These are phyloP conservation scores for Eucalyptus dawsonii DNA, from an alignment of 345 rosid species.

Conservation along the genomic window DNA sequence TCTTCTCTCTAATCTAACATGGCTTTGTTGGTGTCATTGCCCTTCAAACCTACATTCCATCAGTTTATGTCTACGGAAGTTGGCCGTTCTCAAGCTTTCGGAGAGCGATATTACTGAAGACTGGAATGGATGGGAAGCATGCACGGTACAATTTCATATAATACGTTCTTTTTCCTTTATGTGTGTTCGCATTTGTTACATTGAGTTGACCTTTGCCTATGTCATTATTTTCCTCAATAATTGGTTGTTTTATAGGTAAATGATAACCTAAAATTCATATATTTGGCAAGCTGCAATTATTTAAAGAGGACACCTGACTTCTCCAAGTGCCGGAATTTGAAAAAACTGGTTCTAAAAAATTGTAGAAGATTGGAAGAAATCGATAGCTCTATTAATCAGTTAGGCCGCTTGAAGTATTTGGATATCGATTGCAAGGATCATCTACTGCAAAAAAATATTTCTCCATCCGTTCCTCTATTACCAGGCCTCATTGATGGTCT, in stretches of 20 bases:
- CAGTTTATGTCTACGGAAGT: too few species aligned
- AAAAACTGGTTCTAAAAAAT: neutral
- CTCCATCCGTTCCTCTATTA: neutral
- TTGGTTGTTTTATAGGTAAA: neutral
- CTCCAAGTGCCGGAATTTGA: neutral
- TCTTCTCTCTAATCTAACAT: too few species aligned
- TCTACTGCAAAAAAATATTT: too few species aligned
- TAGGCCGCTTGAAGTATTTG: fast-evolving
- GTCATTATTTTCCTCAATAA: neutral
- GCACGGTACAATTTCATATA: too few species aligned
- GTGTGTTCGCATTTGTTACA: too few species aligned
- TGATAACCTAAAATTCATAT: neutral
- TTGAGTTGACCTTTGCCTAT: too few species aligned
- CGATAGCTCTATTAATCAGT: neutral
- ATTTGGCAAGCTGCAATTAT: fast-evolving
- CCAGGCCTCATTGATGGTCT: fast-evolving
- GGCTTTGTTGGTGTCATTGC: too few species aligned
- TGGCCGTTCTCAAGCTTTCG: fast-evolving
- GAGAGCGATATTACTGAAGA: too few species aligned
- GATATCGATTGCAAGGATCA: too few species aligned
- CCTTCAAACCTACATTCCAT: too few species aligned
- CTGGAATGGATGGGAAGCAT: too few species aligned
- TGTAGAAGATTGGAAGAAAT: neutral
- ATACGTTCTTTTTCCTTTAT: too few species aligned
- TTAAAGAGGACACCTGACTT: neutral